These are phyloP conservation scores for Candida krabiensis DNA, from an alignment of 805 yeast species.

Conservation along the genomic window DNA sequence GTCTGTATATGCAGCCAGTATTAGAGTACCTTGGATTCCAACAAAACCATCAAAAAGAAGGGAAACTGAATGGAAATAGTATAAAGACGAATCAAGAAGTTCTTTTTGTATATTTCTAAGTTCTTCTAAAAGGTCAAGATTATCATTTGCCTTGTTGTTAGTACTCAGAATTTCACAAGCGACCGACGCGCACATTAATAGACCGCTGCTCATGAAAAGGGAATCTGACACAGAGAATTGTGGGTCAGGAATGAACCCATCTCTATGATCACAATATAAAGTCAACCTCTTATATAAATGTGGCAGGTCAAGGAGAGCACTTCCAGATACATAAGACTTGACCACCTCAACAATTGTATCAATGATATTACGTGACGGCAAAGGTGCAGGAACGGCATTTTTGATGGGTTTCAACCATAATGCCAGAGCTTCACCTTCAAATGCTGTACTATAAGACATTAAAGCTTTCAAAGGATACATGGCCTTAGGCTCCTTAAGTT, in stretches of 20 bases:
- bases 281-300: conserved; percentile 6
- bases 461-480: conserved; percentile 27
- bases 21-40: conserved; percentile 51
- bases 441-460: conserved; percentile 15
- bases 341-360: too few species aligned
- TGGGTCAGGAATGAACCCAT: conserved; percentile 23
- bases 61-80: conserved; percentile 52
- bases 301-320: not conserved
- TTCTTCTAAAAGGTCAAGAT: too few species aligned
- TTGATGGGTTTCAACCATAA: conserved; percentile 38
- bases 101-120: conserved; percentile 29
- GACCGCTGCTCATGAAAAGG: conserved; percentile 30
- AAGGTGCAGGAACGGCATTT: conserved; percentile 22
- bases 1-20: conserved; percentile 44
- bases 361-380: conserved; percentile 33
- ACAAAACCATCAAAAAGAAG: conserved; percentile 50
- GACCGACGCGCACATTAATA: too few species aligned
- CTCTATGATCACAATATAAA: conserved; percentile 26
- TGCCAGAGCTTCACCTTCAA: conserved; percentile 21
- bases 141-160: too few species aligned
- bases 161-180: conserved; percentile 13
- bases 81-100: conserved; percentile 42
- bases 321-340: too few species aligned
- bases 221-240: conserved; percentile 32
- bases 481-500: conserved; percentile 15